Evolutionary conservation across 768 basidiomycete genomes (phyloP).

Genomic region (Paxillus involutus): DNA sequence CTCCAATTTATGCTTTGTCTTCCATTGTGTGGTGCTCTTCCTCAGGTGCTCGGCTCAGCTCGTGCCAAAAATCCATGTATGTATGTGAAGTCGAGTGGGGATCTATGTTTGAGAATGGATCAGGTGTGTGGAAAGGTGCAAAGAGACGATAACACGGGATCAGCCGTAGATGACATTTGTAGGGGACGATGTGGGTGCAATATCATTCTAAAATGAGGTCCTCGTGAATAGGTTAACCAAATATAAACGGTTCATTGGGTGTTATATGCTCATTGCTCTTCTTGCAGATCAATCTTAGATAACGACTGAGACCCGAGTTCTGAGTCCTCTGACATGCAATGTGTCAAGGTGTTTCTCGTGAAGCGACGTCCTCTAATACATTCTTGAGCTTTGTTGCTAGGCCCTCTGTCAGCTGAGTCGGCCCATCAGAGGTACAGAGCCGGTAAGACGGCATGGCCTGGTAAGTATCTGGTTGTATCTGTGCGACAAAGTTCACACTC

Average conservation of each 20-base stretch:
- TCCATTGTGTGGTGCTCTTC: not conserved
- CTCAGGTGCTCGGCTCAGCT: too few relatives aligned
- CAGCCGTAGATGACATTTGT: too few relatives aligned
- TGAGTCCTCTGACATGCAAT: too few relatives aligned
- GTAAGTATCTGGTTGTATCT: conserved; percentile 74
- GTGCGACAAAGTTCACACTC: not conserved
- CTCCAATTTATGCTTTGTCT: conserved; percentile 17
- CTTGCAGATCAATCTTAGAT: not conserved
- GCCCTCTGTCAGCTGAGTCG: conserved; percentile 67
- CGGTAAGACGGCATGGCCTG: conserved; percentile 85
- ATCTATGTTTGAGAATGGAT: too few relatives aligned
- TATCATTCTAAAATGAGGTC: too few relatives aligned
- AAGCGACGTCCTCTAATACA: conserved; percentile 34
- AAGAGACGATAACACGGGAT: too few relatives aligned
- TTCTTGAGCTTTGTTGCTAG: conserved; percentile 49
- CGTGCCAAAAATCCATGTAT: too few relatives aligned
- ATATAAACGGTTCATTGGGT: too few relatives aligned
- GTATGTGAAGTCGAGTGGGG: too few relatives aligned
- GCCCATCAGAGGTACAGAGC: conserved; percentile 73
- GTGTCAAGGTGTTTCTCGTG: conserved; percentile 27
- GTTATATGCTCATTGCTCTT: not conserved
- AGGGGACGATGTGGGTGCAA: too few relatives aligned
- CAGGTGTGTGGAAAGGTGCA: too few relatives aligned
- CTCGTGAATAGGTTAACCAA: too few relatives aligned
- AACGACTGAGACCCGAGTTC: not conserved